Conservation (phyloP, 2,329 filamentous ascomycete genomes). For the Colletotrichum spinosum region DNA sequence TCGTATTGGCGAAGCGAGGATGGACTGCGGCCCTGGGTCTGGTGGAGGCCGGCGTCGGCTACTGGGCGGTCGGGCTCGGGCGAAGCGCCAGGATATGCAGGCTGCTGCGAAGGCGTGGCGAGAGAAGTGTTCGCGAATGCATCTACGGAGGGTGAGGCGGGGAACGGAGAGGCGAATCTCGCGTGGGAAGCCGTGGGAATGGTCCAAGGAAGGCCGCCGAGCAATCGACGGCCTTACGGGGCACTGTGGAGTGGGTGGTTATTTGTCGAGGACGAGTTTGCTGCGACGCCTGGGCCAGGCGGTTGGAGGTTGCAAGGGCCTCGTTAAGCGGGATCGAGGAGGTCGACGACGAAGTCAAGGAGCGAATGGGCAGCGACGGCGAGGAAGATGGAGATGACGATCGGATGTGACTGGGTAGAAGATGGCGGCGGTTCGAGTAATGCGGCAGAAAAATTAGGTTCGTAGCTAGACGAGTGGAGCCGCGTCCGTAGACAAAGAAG, state of each 20-base stretch:
- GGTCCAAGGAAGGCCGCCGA: constrained; percentile 54
- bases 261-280: constrained; percentile 32
- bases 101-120: constrained; percentile 47
- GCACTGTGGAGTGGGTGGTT: constrained; percentile 29
- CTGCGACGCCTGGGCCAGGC: constrained; percentile 28
- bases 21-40: constrained; percentile 38
- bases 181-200: constrained; percentile 63
- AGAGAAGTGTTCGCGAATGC: constrained; percentile 45
- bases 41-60: constrained; percentile 35
- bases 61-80: constrained; percentile 28
- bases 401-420: constrained; percentile 13
- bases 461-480: constrained; percentile 31
- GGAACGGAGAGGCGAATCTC: constrained; percentile 36
- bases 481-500: constrained; percentile 24
- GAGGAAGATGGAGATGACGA: constrained; percentile 8
- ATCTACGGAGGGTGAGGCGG: constrained; percentile 44
- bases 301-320: constrained; percentile 33
- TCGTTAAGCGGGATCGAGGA: constrained; percentile 21
- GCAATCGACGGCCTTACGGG: constrained; percentile 59
- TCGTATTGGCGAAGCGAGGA: constrained; percentile 27
- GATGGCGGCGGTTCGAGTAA: constrained; percentile 18
- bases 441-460: constrained; percentile 31
- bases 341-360: constrained; percentile 4
- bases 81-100: constrained; percentile 44
- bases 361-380: constrained; percentile 6